Conservation (phyloP, 2,329 filamentous ascomycete species). For the Endothia cerciana region DNA sequence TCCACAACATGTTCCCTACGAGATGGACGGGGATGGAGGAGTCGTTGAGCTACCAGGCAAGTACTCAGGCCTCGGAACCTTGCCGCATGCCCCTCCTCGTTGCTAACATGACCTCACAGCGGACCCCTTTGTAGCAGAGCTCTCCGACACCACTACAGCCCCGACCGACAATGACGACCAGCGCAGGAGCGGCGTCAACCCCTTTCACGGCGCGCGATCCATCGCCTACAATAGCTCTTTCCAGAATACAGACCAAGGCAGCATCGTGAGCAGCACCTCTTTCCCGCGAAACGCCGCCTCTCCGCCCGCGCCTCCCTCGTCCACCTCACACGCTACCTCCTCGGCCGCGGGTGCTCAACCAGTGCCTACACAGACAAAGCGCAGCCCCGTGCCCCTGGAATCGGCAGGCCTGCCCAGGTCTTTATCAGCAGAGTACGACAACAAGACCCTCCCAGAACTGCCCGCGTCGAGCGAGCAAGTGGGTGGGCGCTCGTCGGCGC, state of each 20-base stretch:
- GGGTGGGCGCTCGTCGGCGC: background rate
- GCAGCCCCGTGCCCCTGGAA: slow-evolving; percentile 13
- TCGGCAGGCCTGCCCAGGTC: slow-evolving; percentile 25
- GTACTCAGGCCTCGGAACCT: slow-evolving; percentile 23
- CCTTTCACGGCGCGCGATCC: slow-evolving; percentile 37
- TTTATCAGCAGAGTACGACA: slow-evolving; percentile 24
- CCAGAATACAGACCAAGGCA: slow-evolving; percentile 39
- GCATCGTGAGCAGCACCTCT: slow-evolving; percentile 34
- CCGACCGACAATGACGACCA: slow-evolving; percentile 45
- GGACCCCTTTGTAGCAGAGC: slow-evolving; percentile 50
- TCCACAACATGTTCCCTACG: slow-evolving; percentile 33
- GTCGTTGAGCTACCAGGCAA: slow-evolving; percentile 54
- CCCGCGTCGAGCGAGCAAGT: slow-evolving; percentile 9
- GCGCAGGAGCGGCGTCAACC: slow-evolving; percentile 31
- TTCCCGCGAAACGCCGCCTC: slow-evolving; percentile 27
- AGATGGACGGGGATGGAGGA: slow-evolving; percentile 47
- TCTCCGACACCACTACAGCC: slow-evolving; percentile 48
- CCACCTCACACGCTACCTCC: slow-evolving; percentile 17
- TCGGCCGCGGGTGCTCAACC: slow-evolving; percentile 11
- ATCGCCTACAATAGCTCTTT: slow-evolving; percentile 34
- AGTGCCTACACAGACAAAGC: background rate
- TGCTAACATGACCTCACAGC: slow-evolving; percentile 34
- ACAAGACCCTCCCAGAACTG: slow-evolving; percentile 17
- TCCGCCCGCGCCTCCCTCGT: slow-evolving; percentile 17
- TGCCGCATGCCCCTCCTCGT: background rate